These are phyloP conservation scores for Pulveroboletus ravenelii DNA, from an alignment of 768 basidiomycete species.

Conservation along the genomic window DNA sequence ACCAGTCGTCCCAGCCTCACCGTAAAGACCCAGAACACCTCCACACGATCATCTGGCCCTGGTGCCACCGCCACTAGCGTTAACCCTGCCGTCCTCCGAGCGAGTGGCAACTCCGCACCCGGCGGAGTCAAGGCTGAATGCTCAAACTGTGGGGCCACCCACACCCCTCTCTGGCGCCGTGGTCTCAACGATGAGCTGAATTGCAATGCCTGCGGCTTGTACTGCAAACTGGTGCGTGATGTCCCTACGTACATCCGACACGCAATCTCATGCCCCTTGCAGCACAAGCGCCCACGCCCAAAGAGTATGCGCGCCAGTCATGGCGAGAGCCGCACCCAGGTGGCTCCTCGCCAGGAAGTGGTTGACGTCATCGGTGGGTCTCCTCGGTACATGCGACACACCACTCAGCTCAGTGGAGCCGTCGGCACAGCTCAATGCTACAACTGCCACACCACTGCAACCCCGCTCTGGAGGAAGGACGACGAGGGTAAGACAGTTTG, in stretches of 20 bases:
- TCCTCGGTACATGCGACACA: constrained; percentile 27
- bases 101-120: constrained; percentile 38
- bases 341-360: constrained; percentile 60
- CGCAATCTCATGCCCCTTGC: not conserved
- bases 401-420: constrained; percentile 27
- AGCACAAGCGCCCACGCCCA: constrained; percentile 87
- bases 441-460: constrained; percentile 86
- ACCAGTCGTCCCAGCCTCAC: constrained; percentile 55
- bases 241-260: too few relatives aligned
- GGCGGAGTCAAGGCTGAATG: constrained; percentile 76
- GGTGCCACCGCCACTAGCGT: constrained; percentile 61
- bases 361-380: constrained; percentile 69
- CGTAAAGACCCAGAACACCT: constrained; percentile 48
- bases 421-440: constrained; percentile 69
- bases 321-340: constrained; percentile 65
- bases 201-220: constrained; percentile 84
- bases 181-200: constrained; percentile 86
- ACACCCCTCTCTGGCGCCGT: constrained; percentile 82
- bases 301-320: constrained; percentile 81
- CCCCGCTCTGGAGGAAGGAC: constrained; percentile 87
- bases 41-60: constrained; percentile 53
- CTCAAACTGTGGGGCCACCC: constrained; percentile 84
- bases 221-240: constrained; percentile 72
- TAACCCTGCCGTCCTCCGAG: constrained; percentile 39
- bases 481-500: constrained; percentile 90